phyloP scores from a whole-genome alignment of 2,329 filamentous ascomycete species.

The Scopulariopsis brevicaulis region DNA sequence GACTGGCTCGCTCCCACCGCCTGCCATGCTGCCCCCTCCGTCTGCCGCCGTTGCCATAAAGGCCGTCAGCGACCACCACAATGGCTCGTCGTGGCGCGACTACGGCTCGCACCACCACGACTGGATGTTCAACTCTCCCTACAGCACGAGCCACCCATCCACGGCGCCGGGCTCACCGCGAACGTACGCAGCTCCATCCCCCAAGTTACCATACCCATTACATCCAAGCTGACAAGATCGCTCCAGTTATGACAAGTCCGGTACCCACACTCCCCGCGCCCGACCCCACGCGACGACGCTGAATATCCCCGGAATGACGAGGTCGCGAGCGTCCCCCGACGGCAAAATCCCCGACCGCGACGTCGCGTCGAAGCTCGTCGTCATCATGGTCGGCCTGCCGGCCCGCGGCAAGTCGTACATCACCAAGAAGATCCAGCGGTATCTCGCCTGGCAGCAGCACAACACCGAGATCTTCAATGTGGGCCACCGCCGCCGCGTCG shows the following conservation, averaged over 20 bases:
- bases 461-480: conserved; percentile 96
- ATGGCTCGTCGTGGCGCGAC: neutral
- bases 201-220: conserved; percentile 5
- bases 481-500: conserved; percentile 76
- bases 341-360: conserved; percentile 88
- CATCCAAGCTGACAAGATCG: neutral
- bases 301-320: conserved; percentile 92
- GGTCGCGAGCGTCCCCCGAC: conserved; percentile 90
- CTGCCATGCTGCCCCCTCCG: neutral
- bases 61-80: neutral
- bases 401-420: conserved; percentile 97
- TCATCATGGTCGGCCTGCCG: conserved; percentile 95
- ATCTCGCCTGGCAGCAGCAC: conserved; percentile 95
- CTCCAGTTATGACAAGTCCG: neutral
- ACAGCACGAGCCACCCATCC: conserved; percentile 38
- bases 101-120: neutral
- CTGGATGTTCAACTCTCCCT: neutral
- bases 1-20: neutral
- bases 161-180: conserved; percentile 47
- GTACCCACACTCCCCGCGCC: conserved; percentile 59
- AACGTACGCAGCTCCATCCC: conserved; percentile 31
- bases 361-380: conserved; percentile 91
- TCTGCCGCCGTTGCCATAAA: neutral
- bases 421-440: conserved; percentile 93
- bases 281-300: conserved; percentile 83